Evolutionary conservation across 108 stramenopile genomes (phyloP).

Genomic region (Licmophora abbreviata): DNA sequence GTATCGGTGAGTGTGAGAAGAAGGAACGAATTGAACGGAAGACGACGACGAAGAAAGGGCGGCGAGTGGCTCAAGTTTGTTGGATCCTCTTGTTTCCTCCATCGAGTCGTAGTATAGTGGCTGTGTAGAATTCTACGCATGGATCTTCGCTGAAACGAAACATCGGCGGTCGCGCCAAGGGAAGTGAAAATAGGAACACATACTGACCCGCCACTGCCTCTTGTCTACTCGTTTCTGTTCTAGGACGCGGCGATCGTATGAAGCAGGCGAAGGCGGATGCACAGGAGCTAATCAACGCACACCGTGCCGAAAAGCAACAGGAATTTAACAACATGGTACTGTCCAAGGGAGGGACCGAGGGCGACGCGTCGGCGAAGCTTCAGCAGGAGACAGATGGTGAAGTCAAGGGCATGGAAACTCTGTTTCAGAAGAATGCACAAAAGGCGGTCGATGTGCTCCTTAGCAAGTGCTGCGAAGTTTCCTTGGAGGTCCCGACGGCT

Average conservation of each 20-base stretch:
- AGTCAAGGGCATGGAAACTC: constrained; percentile 61
- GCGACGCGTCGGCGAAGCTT: constrained; percentile 67
- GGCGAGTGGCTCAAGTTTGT: no score
- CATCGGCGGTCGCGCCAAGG: background rate
- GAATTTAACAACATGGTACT: constrained; percentile 83
- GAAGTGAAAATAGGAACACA: no score
- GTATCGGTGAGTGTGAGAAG: constrained; percentile 72
- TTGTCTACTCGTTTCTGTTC: constrained; percentile 1
- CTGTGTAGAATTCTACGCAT: no score
- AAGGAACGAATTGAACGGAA: no score
- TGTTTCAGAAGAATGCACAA: constrained; percentile 80
- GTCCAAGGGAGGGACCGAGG: constrained; percentile 64
- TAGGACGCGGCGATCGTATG: constrained; percentile 90
- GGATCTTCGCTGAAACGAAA: background rate
- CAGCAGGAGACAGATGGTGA: constrained; percentile 79
- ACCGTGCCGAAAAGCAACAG: constrained; percentile 84
- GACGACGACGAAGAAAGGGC: no score
- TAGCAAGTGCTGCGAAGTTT: constrained; percentile 90
- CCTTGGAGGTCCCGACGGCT: constrained; percentile 84
- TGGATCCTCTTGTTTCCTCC: no score
- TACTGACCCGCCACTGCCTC: no score
- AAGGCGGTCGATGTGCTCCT: constrained; percentile 88
- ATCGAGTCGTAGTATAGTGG: no score
- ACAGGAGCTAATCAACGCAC: constrained; percentile 72
- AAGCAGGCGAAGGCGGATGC: constrained; percentile 89